Base-by-base conservation (phyloP, 805 yeast species). In the Nakazawaea anatomiae region DNA sequence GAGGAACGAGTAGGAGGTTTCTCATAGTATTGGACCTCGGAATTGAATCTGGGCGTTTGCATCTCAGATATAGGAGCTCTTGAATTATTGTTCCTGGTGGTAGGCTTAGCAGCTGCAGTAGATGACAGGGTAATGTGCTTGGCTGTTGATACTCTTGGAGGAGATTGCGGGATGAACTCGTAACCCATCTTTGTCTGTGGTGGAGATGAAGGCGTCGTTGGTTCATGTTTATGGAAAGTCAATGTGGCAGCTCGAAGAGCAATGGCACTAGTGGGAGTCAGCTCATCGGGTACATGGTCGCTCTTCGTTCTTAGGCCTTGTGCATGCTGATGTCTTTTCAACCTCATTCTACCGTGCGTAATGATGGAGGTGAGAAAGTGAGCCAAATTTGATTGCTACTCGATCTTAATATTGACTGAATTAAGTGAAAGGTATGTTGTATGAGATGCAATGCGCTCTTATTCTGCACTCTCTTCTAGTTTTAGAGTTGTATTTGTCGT, bases 201-300 rank as follows among this genome's bases (percentile, higher is more conserved):
- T 55, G 52, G 42, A 52, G 40, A 35, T 30, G 42, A 27, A 7
- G 31, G 39, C 11, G 40, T 28, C 8, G 43, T 10, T 42, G 52
- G 57, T 8, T 52, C 51, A 11, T 40, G 18, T 44, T 58, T 60
- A 27, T 54, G 57, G 52, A 56, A 61, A 51, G 56, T 60, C 29
- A 58, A 46, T 6, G 60, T 58, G 3, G 66, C 64, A 0, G 65
- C 64, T 44, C 52, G 30, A 14, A 39, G 50, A 31, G 50, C 50
- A 31, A 27, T 27, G 10, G 50, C 29, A 34, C 45, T 47, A 4
- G 50, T 32, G 10, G 28, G 5, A 4, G 39, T 9, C 27, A 29
- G 29, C 28, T 25, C 27, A 3, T 40, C 45, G 29, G 50, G 45
- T 6, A 47, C 45, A 47, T 47, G 40, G 27, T 47, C 50, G 32